These are phyloP conservation scores for Hypholoma fasciculare DNA, from an alignment of 768 basidiomycete species.

Conservation along the genomic window DNA sequence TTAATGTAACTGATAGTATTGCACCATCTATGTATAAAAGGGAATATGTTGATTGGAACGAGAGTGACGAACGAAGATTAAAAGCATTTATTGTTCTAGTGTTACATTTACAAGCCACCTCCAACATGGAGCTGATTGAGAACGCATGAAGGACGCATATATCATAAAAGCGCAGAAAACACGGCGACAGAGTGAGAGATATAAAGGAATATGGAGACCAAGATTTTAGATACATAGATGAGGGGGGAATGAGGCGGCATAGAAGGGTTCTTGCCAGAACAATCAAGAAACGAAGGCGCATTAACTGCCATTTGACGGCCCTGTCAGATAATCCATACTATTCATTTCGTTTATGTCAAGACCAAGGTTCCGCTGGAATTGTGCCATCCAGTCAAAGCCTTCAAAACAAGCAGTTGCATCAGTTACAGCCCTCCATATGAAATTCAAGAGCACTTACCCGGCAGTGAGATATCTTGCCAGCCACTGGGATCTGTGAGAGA, in stretches of 20 bases:
- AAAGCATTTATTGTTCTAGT: background rate
- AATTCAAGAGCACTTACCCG: conserved; percentile 39
- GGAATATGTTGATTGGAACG: background rate
- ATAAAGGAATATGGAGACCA: background rate
- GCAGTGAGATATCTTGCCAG: conserved; percentile 56
- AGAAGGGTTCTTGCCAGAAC: background rate
- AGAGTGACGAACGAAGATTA: background rate
- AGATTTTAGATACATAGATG: too few species aligned
- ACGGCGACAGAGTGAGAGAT: background rate
- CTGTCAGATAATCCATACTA: conserved; percentile 30
- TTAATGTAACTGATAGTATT: background rate
- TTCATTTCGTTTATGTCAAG: conserved; percentile 25
- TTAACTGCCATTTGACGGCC: conserved; percentile 16
- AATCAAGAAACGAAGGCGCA: background rate
- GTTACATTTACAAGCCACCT: background rate
- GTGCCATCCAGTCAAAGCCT: conserved; percentile 40
- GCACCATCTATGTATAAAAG: background rate
- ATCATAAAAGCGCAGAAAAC: background rate
- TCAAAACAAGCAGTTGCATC: conserved; percentile 6
- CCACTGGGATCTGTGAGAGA: conserved; percentile 50
- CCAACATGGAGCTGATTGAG: background rate
- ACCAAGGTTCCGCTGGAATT: conserved; percentile 40
- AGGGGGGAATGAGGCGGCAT: background rate
- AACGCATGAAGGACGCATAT: background rate
- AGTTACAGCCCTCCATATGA: background rate